phyloP scores from a whole-genome alignment of 495 filamentous ascomycete genomes.

The Friedmanniomyces endolithicus region DNA sequence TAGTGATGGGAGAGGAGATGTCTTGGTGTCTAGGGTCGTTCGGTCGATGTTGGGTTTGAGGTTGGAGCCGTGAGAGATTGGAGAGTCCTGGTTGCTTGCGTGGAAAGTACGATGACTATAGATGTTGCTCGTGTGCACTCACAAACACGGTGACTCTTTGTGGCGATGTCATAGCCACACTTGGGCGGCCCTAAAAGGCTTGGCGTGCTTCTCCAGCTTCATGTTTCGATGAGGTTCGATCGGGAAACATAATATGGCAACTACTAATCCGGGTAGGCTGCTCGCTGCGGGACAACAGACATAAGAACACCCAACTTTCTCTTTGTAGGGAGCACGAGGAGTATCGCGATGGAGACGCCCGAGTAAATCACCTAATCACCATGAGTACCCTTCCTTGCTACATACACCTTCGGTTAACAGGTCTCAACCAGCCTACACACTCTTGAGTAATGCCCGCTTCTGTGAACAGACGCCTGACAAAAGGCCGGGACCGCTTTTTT shows the following conservation, averaged over 20 bases:
- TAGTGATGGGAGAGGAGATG: not conserved
- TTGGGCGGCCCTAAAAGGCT: not conserved
- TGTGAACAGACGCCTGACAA: not conserved
- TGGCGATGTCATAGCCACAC: not conserved
- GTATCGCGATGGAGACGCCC: not conserved
- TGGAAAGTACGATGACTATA: not conserved
- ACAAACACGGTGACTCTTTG: not conserved
- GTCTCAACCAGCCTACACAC: not conserved
- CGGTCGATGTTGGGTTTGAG: not conserved
- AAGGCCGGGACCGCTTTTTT: slow-evolving; percentile 6
- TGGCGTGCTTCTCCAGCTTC: not conserved
- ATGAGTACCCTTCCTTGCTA: too few species aligned
- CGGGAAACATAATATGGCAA: not conserved
- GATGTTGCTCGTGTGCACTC: not conserved
- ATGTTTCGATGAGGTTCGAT: not conserved
- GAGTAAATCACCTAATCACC: too few species aligned
- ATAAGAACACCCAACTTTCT: too few species aligned
- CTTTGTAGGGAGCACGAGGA: too few species aligned
- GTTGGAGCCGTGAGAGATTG: not conserved
- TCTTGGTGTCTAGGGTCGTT: not conserved
- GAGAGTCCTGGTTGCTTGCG: not conserved
- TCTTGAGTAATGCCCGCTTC: slow-evolving; percentile 7
- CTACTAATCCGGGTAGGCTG: too few species aligned
- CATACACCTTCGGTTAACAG: too few species aligned
- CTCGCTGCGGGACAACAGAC: too few species aligned